These are phyloP conservation scores for Serendipita sp. DNA, from an alignment of 768 basidiomycete genomes.

Conservation along the genomic window DNA sequence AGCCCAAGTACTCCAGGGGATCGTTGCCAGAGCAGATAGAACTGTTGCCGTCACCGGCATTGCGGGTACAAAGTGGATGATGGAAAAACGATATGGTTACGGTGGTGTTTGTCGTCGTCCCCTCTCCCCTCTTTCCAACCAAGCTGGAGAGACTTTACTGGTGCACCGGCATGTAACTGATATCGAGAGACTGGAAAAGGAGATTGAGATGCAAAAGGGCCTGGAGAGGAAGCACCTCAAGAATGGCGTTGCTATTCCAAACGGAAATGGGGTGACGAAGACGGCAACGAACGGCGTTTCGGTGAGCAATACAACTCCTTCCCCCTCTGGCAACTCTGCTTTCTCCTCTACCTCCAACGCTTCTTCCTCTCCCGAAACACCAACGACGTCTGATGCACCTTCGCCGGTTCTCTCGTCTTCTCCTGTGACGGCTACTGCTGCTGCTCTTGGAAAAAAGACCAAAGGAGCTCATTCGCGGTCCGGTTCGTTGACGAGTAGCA, in stretches of 20 bases:
- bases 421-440: background rate
- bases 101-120: conserved; percentile 69
- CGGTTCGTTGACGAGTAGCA: background rate
- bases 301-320: background rate
- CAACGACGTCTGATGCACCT: background rate
- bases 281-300: background rate
- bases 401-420: background rate
- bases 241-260: background rate
- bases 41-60: conserved; percentile 64
- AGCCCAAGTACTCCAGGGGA: conserved; percentile 60
- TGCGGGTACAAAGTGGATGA: conserved; percentile 66
- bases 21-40: conserved; percentile 65
- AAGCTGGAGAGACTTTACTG: conserved; percentile 46
- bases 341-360: background rate
- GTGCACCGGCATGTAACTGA: conserved; percentile 54
- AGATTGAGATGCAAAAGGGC: conserved; percentile 12
- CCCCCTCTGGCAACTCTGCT: background rate
- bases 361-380: background rate
- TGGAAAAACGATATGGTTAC: conserved; percentile 63
- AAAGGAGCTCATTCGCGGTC: background rate
- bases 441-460: background rate
- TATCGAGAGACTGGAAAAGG: conserved; percentile 43
- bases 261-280: background rate
- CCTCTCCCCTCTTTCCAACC: conserved; percentile 44
- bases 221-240: background rate